Percentiles rank a stretch among this genome's conserved stretches.
These are phyloP conservation scores for Rhinocladiella mackenziei DNA, from an alignment of 2,329 filamentous ascomycete genomes.

Conservation along the genomic window DNA sequence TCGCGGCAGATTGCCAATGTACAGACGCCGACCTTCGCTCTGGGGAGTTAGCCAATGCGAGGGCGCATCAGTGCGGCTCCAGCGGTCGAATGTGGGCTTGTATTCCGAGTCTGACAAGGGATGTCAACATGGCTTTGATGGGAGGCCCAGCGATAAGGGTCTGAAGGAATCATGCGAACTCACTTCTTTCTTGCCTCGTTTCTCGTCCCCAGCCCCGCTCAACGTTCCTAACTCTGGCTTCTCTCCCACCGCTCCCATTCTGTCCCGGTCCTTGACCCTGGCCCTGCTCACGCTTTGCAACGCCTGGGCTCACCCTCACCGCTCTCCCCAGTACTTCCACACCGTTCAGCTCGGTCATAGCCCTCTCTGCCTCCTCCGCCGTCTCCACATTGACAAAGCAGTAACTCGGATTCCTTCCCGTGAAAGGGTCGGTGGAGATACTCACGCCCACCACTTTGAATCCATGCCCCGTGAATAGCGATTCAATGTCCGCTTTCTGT, in stretches of 20 bases:
- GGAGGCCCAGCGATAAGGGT: neutral
- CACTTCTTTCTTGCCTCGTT: constrained; percentile 19
- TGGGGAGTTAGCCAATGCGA: constrained; percentile 30
- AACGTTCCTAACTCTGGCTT: constrained; percentile 18
- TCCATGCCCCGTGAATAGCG: constrained; percentile 43
- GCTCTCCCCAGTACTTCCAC: constrained; percentile 54
- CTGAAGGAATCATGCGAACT: constrained; percentile 1
- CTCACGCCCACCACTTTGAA: constrained; percentile 54
- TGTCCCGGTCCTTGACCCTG: constrained; percentile 4
- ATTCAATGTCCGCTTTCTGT: constrained; percentile 49
- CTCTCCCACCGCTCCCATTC: constrained; percentile 7
- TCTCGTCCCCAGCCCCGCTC: constrained; percentile 18
- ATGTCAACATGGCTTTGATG: neutral
- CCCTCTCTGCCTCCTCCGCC: constrained; percentile 54
- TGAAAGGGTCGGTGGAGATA: constrained; percentile 66
- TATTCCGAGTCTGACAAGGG: constrained; percentile 17
- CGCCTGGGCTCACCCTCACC: constrained; percentile 62
- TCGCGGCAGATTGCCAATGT: constrained; percentile 46
- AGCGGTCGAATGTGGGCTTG: constrained; percentile 39
- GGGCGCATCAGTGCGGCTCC: constrained; percentile 41
- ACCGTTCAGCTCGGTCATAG: constrained; percentile 56
- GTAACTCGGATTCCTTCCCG: constrained; percentile 66
- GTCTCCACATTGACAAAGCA: constrained; percentile 67
- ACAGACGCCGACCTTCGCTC: constrained; percentile 42
- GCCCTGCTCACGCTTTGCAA: constrained; percentile 38